phyloP scores from a whole-genome alignment of 2,329 filamentous ascomycete species.

The Cladophialophora chaetospira region DNA sequence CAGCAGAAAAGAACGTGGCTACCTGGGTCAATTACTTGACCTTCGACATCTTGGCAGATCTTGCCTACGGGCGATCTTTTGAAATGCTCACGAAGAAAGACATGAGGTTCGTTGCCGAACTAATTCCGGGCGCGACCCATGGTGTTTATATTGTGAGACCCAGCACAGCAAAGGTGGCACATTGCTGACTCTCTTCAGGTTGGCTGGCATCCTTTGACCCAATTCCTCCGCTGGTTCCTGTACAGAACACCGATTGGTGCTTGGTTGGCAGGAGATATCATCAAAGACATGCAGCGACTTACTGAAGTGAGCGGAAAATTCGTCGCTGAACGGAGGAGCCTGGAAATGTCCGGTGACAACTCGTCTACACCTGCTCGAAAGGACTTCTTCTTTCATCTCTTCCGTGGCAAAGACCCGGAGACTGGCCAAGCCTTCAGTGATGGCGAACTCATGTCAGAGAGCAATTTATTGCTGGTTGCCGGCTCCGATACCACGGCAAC shows the following conservation, averaged over 20 bases:
- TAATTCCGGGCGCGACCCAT: not conserved
- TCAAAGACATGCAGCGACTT: not conserved
- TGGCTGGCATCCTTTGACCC: not conserved
- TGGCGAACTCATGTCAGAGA: not conserved
- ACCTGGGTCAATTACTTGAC: constrained; percentile 41
- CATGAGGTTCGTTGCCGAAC: not conserved
- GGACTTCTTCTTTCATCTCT: constrained; percentile 1
- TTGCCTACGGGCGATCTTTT: constrained; percentile 45
- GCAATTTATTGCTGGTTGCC: not conserved
- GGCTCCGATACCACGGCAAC: not conserved
- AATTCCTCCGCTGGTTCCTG: not conserved
- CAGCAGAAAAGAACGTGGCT: constrained; percentile 31
- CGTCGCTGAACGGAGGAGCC: not conserved
- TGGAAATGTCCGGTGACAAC: not conserved
- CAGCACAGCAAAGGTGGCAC: not conserved
- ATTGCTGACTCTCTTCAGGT: not conserved
- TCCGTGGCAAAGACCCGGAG: not conserved
- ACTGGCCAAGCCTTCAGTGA: not conserved
- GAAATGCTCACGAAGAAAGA: constrained; percentile 36
- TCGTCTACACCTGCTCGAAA: not conserved
- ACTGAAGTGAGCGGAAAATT: not conserved
- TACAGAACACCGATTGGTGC: not conserved
- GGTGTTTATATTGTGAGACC: not conserved
- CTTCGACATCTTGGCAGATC: constrained; percentile 47
- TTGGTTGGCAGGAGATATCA: not conserved